Base-by-base conservation (phyloP, 768 basidiomycete genomes). In the Hypholoma sublateritium region DNA sequence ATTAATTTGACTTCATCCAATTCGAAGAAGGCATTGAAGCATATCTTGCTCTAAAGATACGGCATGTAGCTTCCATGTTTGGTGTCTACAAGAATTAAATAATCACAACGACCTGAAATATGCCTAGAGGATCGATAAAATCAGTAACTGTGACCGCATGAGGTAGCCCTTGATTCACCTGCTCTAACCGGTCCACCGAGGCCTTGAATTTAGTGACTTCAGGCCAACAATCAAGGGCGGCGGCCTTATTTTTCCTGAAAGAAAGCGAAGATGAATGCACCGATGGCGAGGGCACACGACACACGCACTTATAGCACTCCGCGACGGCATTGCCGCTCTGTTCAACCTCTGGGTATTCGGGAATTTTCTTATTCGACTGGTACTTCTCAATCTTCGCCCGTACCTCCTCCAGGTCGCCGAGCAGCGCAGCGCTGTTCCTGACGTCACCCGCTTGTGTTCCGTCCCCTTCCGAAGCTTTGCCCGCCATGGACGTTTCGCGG, bases 341-440 rank as follows among this genome's bases (percentile, higher is more conserved):
- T 62, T 82, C 84, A 16, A 89, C 80, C 42, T 77, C 77, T 5
- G 83, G 80, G 53, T 80, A 81, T 43, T 83, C 82, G 9, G 69
- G 70, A 17, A 88, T 73, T 57, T 81, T 76, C 59, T 77, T 80
- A 42, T 83, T 78, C 14, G 76, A 69, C 48, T 88, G 82, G 65
- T 86, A 89, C 59, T 82, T 80, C 64, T 88, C 86, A n/a, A 91
- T 84, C 66, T 89, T 88, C 53, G 74, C 74, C 64, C 81, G 79
- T 46, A 94, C 78, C 67, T 90, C 84, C 62, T 90, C 89, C 61
- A 95, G 68, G 69, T 94, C 93, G 25, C 85, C 88, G 55, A 87
- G 70, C 24, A 95, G 74, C 2, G 79, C 77, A 6, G 82, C 77
- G 57, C 85, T 88, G 62, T 80, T 86, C 67, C 78, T 84, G 43